phyloP scores from a whole-genome alignment of 441 rosid genomes.

The Pelargonium australe region DNA sequence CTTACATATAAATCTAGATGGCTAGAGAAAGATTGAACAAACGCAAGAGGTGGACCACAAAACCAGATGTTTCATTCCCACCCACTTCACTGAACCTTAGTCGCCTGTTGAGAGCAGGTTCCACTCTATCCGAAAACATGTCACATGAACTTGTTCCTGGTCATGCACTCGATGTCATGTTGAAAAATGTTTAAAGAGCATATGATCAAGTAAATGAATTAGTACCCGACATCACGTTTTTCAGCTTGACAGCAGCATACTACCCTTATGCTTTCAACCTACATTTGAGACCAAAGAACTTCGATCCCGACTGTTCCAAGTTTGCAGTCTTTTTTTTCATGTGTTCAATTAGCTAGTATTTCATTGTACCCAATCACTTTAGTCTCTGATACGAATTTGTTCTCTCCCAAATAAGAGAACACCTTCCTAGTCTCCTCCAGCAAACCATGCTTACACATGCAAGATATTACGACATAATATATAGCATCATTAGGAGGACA shows the following conservation, averaged over 20 bases:
- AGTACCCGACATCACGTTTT: too few relatives aligned
- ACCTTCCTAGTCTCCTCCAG: constrained; percentile 70
- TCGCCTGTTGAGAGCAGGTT: not conserved
- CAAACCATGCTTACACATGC: constrained; percentile 73
- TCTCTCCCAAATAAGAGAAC: constrained; percentile 46
- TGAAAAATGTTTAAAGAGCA: too few relatives aligned
- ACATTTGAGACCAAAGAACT: constrained; percentile 78
- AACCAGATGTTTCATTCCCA: too few relatives aligned
- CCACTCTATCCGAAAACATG: too few relatives aligned
- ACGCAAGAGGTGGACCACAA: too few relatives aligned
- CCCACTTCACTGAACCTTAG: not conserved
- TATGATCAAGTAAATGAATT: too few relatives aligned
- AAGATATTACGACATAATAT: constrained; percentile 60
- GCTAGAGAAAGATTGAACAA: not conserved
- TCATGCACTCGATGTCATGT: too few relatives aligned
- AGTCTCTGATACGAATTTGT: constrained; percentile 53
- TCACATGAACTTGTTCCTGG: too few relatives aligned
- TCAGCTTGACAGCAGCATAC: constrained; percentile 42
- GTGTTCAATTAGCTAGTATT: constrained; percentile 61
- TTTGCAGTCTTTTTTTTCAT: constrained; percentile 82
- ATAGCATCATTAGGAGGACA: constrained; percentile 44
- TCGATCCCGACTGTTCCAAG: constrained; percentile 60
- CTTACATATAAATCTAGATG: not conserved
- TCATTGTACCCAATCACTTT: constrained; percentile 63
- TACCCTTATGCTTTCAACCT: constrained; percentile 52